Conservation (phyloP, 345 rosid genomes). For the Eucalyptus pauciflora region DNA sequence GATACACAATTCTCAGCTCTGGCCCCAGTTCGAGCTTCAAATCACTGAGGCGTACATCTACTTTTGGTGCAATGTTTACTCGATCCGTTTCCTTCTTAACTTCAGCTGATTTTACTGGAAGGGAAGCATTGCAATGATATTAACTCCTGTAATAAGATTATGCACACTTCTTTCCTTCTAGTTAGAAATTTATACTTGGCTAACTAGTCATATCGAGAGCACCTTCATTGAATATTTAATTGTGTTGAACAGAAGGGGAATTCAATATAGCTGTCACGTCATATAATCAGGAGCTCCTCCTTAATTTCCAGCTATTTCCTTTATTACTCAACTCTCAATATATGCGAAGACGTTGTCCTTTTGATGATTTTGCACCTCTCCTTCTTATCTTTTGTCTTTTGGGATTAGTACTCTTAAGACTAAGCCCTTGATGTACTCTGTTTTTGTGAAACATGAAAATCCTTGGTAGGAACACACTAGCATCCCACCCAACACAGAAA, state of each 20-base stretch:
- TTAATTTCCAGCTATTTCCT: background rate
- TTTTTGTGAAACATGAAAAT: background rate
- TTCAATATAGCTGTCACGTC: background rate
- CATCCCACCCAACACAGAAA: background rate
- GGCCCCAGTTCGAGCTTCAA: slow-evolving; percentile 93
- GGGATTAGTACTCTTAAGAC: background rate
- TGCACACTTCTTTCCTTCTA: background rate
- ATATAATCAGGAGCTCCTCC: background rate
- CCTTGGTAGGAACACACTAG: background rate
- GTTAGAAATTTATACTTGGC: background rate
- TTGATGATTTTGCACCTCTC: background rate
- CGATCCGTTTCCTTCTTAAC: slow-evolving; percentile 59
- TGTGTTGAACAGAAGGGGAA: background rate
- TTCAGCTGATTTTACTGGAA: slow-evolving; percentile 56
- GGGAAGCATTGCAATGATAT: background rate
- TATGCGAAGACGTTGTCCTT: background rate
- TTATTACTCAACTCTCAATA: background rate
- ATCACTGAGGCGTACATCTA: slow-evolving; percentile 81
- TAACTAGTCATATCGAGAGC: background rate
- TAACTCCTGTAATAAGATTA: background rate
- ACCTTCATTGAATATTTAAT: background rate
- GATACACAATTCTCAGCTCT: slow-evolving; percentile 84
- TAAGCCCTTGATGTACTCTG: background rate
- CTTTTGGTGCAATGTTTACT: slow-evolving; percentile 59
- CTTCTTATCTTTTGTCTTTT: background rate